Conservation (phyloP, 129 eudicot species). For the Glebionis coronaria region DNA sequence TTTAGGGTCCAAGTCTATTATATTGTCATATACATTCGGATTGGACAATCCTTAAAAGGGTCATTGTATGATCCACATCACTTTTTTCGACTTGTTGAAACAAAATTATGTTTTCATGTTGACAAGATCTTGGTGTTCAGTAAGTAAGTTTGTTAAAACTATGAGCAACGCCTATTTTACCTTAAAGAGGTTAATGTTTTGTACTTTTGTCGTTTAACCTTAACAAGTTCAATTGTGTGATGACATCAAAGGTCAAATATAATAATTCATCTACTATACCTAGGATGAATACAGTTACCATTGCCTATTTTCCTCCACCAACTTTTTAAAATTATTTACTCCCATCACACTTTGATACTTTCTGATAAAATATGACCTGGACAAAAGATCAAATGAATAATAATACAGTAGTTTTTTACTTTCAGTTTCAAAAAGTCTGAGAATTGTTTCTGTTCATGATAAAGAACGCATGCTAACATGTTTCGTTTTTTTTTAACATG, state of each 20-base stretch:
- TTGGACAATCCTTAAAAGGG: background rate
- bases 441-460: too few species aligned
- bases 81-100: too few species aligned
- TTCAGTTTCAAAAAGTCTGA: too few species aligned
- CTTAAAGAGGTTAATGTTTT: background rate
- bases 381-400: background rate
- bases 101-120: background rate
- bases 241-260: background rate
- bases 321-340: background rate
- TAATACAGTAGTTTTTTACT: background rate
- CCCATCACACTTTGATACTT: slow-evolving; percentile 6
- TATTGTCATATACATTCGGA: background rate
- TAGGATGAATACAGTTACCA: background rate
- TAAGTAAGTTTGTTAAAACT: slow-evolving; percentile 2
- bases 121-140: background rate
- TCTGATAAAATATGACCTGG: slow-evolving; percentile 5
- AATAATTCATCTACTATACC: background rate
- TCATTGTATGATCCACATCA: background rate
- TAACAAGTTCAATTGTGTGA: slow-evolving; percentile 9
- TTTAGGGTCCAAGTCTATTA: background rate
- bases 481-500: background rate
- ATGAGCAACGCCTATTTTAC: background rate
- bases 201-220: background rate
- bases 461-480: background rate
- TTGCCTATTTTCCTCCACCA: slow-evolving; percentile 9